Percentiles rank a stretch among this genome's conserved stretches.
Evolutionary conservation across 306 rosid species (phyloP).

Genomic region (Acmispon strigosus): DNA sequence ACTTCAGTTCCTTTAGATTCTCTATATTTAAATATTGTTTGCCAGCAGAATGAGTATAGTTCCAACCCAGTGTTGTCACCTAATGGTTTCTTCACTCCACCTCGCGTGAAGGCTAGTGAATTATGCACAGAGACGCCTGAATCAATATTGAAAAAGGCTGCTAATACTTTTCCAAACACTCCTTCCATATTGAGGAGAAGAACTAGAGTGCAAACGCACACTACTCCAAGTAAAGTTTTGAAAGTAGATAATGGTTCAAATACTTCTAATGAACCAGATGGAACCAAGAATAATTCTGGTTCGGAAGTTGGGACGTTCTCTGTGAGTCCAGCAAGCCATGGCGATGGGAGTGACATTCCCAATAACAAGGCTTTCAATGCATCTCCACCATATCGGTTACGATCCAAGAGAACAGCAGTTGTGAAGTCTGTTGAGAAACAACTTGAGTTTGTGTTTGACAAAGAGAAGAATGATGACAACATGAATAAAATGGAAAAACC

Average conservation of each 20-base stretch:
- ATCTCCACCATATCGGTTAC: conserved; percentile 91
- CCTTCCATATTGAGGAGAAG: conserved; percentile 91
- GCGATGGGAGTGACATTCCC: conserved; percentile 27
- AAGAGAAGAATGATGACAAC: conserved; percentile 46
- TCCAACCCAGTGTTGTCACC: conserved; percentile 50
- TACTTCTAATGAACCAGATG: conserved; percentile 35
- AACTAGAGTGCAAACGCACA: conserved; percentile 29
- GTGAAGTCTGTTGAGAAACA: conserved; percentile 90
- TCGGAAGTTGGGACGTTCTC: conserved; percentile 35
- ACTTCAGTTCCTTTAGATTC: conserved; percentile 52
- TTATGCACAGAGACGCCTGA: conserved; percentile 63
- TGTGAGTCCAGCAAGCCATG: conserved; percentile 46
- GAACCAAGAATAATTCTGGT: conserved; percentile 27
- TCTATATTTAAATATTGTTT: conserved; percentile 31
- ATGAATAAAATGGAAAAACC: conserved; percentile 31
- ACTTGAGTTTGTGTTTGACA: conserved; percentile 70
- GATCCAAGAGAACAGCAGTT: conserved; percentile 70
- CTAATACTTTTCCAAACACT: conserved; percentile 78
- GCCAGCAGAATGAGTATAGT: conserved; percentile 43
- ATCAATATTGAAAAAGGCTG: conserved; percentile 80
- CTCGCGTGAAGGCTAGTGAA: conserved; percentile 53
- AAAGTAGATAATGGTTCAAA: conserved; percentile 31
- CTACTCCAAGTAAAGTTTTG: conserved; percentile 32
- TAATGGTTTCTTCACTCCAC: conserved; percentile 72
- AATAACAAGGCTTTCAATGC: conserved; percentile 65